Conservation (phyloP, 306 rosid genomes). For the Trifolium pratense region DNA sequence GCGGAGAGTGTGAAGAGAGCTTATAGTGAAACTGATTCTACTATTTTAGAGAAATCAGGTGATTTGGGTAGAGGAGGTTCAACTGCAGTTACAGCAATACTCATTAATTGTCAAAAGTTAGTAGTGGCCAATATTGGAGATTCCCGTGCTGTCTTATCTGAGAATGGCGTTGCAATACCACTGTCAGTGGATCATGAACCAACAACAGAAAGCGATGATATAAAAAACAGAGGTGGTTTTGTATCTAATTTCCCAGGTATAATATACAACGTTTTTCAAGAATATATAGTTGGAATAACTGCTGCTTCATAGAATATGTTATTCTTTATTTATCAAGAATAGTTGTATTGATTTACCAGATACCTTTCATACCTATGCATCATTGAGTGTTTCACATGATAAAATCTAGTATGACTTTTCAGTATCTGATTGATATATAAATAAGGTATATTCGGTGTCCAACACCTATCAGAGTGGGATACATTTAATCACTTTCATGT, state of each 20-base stretch:
- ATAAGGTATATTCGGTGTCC: background rate
- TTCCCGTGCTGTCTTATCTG: slow-evolving; percentile 82
- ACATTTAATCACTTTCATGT: background rate
- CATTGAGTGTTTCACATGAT: background rate
- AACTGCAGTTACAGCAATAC: slow-evolving; percentile 95
- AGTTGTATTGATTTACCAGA: background rate
- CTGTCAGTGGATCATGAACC: slow-evolving; percentile 94
- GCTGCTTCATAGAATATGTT: background rate
- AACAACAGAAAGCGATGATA: slow-evolving; percentile 59
- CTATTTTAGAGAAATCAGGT: slow-evolving; percentile 73
- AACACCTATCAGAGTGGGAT: background rate
- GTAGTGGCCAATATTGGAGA: slow-evolving; percentile 93
- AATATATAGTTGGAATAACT: background rate
- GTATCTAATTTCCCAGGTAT: slow-evolving; percentile 95
- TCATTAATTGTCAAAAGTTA: slow-evolving; percentile 75
- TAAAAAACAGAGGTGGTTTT: slow-evolving; percentile 86
- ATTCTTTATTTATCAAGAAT: background rate
- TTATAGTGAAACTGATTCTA: slow-evolving; percentile 66
- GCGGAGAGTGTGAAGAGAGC: slow-evolving; percentile 72
- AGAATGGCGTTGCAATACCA: slow-evolving; percentile 73
- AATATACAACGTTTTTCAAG: slow-evolving; percentile 1
- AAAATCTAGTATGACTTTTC: slow-evolving; percentile 17
- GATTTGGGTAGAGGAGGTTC: slow-evolving; percentile 94
- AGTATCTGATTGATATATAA: background rate
- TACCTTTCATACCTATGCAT: background rate